Conservation (phyloP, 495 filamentous ascomycete genomes). For the Thermochaetoides thermophila region DNA sequence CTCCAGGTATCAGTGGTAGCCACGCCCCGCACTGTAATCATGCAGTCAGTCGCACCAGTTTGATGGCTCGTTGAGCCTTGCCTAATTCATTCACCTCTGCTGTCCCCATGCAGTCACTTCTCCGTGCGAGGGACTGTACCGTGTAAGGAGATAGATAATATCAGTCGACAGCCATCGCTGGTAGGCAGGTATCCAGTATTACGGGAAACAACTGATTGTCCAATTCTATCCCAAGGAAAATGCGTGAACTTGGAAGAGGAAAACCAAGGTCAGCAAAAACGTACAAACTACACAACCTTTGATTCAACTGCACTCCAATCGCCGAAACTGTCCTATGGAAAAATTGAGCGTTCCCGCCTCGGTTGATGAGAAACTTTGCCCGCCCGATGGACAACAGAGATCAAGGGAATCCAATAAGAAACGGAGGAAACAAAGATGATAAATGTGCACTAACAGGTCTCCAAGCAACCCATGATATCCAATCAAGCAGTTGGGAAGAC, state of each 20-base stretch:
- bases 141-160: too few species aligned
- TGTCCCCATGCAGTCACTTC: too few species aligned
- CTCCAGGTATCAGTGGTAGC: background rate
- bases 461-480: conserved; percentile 8
- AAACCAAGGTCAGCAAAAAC: too few species aligned
- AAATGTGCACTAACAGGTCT: conserved; percentile 17
- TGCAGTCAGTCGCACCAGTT: background rate
- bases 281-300: too few species aligned
- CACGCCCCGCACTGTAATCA: background rate
- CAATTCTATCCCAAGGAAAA: too few species aligned
- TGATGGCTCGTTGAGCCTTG: background rate
- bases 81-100: too few species aligned
- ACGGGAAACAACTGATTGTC: too few species aligned
- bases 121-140: too few species aligned
- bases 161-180: too few species aligned
- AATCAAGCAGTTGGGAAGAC: conserved; percentile 1
- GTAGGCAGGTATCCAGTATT: too few species aligned
- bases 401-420: conserved; percentile 22
- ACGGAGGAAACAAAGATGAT: conserved; percentile 26
- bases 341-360: conserved; percentile 19
- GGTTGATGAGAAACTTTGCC: conserved; percentile 25
- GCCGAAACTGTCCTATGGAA: conserved; percentile 29
- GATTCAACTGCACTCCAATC: conserved; percentile 30
- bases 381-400: conserved; percentile 11
- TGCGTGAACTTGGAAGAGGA: background rate